These are phyloP conservation scores for Mortierella alpina DNA, from an alignment of 192 early-diverging fungal species.

Conservation along the genomic window DNA sequence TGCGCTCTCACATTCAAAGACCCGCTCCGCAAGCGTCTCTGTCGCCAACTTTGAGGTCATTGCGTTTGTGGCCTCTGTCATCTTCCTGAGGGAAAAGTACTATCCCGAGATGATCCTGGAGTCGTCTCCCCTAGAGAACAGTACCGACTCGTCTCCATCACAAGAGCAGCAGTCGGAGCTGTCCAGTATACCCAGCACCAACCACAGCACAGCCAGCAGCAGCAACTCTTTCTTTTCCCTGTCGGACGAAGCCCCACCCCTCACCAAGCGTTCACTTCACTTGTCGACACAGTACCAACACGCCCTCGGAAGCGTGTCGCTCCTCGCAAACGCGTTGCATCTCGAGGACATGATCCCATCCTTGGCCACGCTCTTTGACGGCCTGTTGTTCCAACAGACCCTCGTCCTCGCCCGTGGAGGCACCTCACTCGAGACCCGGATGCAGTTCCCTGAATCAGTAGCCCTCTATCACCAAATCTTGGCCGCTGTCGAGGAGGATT, in stretches of 20 bases:
- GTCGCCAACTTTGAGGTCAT: constrained; percentile 61
- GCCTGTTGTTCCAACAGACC: constrained; percentile 51
- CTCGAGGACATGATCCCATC: constrained; percentile 40
- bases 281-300: constrained; percentile 60
- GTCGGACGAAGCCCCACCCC: constrained; percentile 38
- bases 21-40: constrained; percentile 28
- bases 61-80: constrained; percentile 56
- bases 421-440: constrained; percentile 37
- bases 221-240: neutral
- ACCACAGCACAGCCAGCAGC: constrained; percentile 11
- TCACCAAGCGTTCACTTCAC: constrained; percentile 55
- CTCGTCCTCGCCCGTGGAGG: constrained; percentile 49
- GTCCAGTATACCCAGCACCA: constrained; percentile 23
- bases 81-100: constrained; percentile 47
- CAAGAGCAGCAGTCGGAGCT: neutral
- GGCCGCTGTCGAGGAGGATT: constrained; percentile 47
- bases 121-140: neutral
- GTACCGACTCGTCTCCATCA: neutral
- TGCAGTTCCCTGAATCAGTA: constrained; percentile 30
- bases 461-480: constrained; percentile 34
- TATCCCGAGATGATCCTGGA: constrained; percentile 17
- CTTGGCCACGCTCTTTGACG: constrained; percentile 34
- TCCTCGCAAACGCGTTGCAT: constrained; percentile 52
- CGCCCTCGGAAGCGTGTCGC: constrained; percentile 44
- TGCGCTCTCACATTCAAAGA: constrained; percentile 42